Conservation (phyloP, 2,329 filamentous ascomycete species). For the Aurifilum marmelostoma region DNA sequence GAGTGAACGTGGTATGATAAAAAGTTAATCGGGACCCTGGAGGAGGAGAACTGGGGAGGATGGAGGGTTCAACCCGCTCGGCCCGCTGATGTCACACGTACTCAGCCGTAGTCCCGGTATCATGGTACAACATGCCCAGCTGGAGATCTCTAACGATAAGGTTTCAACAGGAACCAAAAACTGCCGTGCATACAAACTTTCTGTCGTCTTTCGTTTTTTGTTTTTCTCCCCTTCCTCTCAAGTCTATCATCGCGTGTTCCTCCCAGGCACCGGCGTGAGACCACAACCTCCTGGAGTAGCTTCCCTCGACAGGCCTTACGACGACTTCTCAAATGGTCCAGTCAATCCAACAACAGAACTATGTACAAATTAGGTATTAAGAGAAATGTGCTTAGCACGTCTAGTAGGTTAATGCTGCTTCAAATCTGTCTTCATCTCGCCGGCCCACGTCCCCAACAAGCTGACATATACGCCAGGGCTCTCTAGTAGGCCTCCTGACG, state of each 20-base stretch:
- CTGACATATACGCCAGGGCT: not conserved
- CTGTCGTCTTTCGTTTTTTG: not conserved
- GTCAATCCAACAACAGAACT: constrained; percentile 7
- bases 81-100: constrained; percentile 2
- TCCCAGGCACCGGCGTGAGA: not conserved
- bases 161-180: not conserved
- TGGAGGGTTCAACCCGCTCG: not conserved
- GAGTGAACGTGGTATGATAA: not conserved
- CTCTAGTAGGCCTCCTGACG: not conserved
- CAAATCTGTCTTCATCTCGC: constrained; percentile 3
- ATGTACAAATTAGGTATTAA: constrained; percentile 29
- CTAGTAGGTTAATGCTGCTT: constrained; percentile 10
- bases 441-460: not conserved
- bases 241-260: constrained; percentile 6
- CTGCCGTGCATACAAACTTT: not conserved
- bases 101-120: not conserved
- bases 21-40: not conserved
- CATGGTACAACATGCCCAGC: not conserved
- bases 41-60: not conserved
- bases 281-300: no score
- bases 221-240: no score
- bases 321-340: not conserved
- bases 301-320: not conserved
- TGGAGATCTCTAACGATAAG: not conserved
- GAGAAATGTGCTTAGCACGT: constrained; percentile 20